Conservation (phyloP, 768 basidiomycete species). For the Pleurotus citrinopileatus region DNA sequence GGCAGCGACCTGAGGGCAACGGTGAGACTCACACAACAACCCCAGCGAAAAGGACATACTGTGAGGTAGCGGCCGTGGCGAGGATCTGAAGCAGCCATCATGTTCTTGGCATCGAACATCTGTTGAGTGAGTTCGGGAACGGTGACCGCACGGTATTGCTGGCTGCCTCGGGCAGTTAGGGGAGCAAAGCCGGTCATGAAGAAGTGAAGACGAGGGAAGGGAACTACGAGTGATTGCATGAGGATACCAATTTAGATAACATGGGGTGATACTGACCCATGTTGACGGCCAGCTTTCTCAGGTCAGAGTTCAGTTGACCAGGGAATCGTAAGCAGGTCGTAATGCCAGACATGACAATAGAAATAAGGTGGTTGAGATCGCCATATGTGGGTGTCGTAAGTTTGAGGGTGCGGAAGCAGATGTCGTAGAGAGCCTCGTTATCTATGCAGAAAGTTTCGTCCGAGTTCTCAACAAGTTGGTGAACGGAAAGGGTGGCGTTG, state of each 20-base stretch:
- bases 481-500: slow-evolving; percentile 97
- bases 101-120: slow-evolving; percentile 99
- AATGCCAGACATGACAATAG: slow-evolving; percentile 97
- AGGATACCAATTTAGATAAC: background rate
- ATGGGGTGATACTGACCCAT: slow-evolving; percentile 66
- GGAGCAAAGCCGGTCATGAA: slow-evolving; percentile 98
- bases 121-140: slow-evolving; percentile 98
- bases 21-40: background rate
- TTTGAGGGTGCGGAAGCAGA: slow-evolving; percentile 98
- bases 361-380: slow-evolving; percentile 97
- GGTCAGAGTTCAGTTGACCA: slow-evolving; percentile 98
- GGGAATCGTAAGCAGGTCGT: slow-evolving; percentile 99
- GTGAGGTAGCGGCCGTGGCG: slow-evolving; percentile 97
- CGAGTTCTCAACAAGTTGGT: slow-evolving; percentile 99
- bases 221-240: slow-evolving; percentile 48
- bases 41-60: slow-evolving; percentile 36
- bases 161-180: slow-evolving; percentile 89
- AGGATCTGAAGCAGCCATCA: slow-evolving; percentile 99
- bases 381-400: slow-evolving; percentile 94
- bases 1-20: slow-evolving; percentile 65
- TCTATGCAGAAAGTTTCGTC: slow-evolving; percentile 99
- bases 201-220: slow-evolving; percentile 99
- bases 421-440: slow-evolving; percentile 98
- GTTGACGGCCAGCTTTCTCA: slow-evolving; percentile 98
- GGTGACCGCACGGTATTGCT: slow-evolving; percentile 94